These are phyloP conservation scores for Flaveria sonorensis DNA, from an alignment of 129 eudicot species.

Conservation along the genomic window DNA sequence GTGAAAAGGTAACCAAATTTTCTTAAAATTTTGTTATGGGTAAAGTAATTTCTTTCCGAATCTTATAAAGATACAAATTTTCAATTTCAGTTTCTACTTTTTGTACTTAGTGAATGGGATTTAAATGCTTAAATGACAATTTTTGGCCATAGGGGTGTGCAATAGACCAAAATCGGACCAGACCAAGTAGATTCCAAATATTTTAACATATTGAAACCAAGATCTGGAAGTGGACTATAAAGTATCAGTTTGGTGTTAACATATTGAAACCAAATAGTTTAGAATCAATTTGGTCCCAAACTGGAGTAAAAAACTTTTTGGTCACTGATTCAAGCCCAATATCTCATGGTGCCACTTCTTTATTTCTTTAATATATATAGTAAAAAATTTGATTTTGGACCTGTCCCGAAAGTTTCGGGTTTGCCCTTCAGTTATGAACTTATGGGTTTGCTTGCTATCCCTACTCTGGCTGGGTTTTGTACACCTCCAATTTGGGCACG, in stretches of 20 bases:
- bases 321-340: not conserved
- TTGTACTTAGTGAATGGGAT: not conserved
- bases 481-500: not conserved
- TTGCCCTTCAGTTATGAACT: not conserved
- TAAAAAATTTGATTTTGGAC: not conserved
- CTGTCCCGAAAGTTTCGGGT: not conserved
- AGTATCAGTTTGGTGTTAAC: not conserved
- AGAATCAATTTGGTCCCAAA: not conserved
- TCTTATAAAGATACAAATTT: not conserved
- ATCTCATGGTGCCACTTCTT: not conserved
- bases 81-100: not conserved
- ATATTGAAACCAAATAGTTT: too few relatives aligned
- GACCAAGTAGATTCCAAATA: not conserved
- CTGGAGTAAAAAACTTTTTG: not conserved
- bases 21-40: not conserved
- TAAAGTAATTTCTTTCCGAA: not conserved
- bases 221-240: not conserved
- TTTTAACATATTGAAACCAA: not conserved
- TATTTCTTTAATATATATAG: too few relatives aligned
- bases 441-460: not conserved
- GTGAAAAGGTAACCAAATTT: not conserved
- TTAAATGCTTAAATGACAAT: not conserved
- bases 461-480: not conserved
- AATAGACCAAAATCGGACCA: not conserved
- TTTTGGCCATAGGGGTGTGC: not conserved